Base-by-base conservation (phyloP, 2,329 filamentous ascomycete species). In the Teratosphaeria nubilosa region DNA sequence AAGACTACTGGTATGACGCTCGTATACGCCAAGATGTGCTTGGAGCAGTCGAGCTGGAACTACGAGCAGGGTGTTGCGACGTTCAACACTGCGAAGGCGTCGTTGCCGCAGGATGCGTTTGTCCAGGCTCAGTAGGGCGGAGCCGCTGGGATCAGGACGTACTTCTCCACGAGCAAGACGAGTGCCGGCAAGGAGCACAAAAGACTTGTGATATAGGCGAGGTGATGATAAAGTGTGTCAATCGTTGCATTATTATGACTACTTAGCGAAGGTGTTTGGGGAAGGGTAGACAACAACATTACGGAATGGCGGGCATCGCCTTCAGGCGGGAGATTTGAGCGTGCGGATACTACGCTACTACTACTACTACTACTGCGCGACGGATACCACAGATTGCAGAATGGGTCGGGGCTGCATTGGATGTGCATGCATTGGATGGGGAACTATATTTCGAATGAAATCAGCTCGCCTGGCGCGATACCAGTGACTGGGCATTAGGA, bases 21-120 rank as follows among this genome's bases (percentile, higher is more conserved):
- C 10, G 79, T 88, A 59, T 95, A 88, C 70, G 87, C 91, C 1
- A 82, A 86, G 64, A 82, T 95, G 78, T 96, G 92, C 66, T 78
- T 97, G 16, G 80, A 83, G 2, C 85, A 91, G 59, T 89, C 86
- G 58, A 82, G 80, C 41, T 97, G 91, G 90, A 83, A 95, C 70
- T 83, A 91, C 54, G 82, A 88, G 41, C 81, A 82, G 63, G 92
- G 91, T 1, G 75, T 91, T 64, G 77, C 80, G 56, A 83, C 88
- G 32, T 96, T 96, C 69, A 82, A 86, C 62, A 82, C 86, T 64
- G 85, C 88, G 58, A 90, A 86, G 78, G 88, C 67, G 2, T 75
- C 64, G 37, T 60, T 79, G 32, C 72, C 74, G n/a, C 63, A 74
- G 20, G 74, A 76, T 31, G 75, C 75, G 5, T 79, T 75, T 64